Evolutionary conservation across 2,329 filamentous ascomycete species (phyloP).

Genomic region (Epichloe glyceriae): DNA sequence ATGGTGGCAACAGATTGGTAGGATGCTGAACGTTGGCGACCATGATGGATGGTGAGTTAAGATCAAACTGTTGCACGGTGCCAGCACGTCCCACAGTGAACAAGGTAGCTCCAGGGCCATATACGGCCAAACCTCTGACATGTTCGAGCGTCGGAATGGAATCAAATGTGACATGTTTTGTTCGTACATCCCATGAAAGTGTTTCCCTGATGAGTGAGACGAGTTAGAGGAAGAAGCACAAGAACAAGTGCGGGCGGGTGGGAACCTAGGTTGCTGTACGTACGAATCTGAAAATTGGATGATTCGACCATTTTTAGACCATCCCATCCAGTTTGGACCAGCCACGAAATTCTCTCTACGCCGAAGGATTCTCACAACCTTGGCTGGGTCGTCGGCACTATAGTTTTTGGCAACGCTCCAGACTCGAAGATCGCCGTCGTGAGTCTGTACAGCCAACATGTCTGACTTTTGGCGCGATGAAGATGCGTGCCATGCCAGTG

Average conservation of each 20-base stretch:
- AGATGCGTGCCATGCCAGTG: constrained; percentile 88
- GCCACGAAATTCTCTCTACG: constrained; percentile 58
- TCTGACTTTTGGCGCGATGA: constrained; percentile 93
- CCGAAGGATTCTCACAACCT: constrained; percentile 78
- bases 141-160: constrained; percentile 73
- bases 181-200: constrained; percentile 90
- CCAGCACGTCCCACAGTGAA: constrained; percentile 84
- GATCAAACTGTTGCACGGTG: constrained; percentile 88
- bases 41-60: constrained; percentile 69
- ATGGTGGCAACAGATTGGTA: constrained; percentile 64
- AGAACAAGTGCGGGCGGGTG: background rate
- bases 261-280: constrained; percentile 24
- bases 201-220: constrained; percentile 51
- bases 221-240: background rate
- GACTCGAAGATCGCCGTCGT: constrained; percentile 82
- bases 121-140: constrained; percentile 71
- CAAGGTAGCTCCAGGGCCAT: constrained; percentile 78
- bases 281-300: constrained; percentile 87
- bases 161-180: constrained; percentile 91
- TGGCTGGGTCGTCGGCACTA: constrained; percentile 60
- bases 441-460: constrained; percentile 88
- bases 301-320: constrained; percentile 96
- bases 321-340: constrained; percentile 90
- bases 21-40: constrained; percentile 81
- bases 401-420: constrained; percentile 89